These are phyloP conservation scores for Paecilomyces variotii DNA, from an alignment of 2,329 filamentous ascomycete species.

Conservation along the genomic window DNA sequence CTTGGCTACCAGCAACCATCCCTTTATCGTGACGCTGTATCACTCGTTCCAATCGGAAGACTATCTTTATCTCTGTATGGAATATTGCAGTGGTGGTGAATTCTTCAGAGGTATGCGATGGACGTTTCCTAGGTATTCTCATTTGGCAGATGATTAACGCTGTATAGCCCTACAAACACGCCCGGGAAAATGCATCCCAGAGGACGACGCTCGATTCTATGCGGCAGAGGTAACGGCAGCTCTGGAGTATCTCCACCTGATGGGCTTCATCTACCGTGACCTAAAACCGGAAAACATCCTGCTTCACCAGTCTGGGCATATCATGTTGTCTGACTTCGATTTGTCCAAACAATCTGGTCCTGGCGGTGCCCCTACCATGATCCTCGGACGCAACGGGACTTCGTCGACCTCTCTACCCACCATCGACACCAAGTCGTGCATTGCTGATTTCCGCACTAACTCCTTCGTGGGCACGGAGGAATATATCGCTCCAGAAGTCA, in stretches of 20 bases:
- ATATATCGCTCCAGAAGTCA: slow-evolving; percentile 97
- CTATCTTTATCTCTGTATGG: slow-evolving; percentile 98
- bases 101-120: slow-evolving; percentile 65
- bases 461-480: slow-evolving; percentile 98
- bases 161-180: slow-evolving; percentile 76
- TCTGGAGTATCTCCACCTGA: slow-evolving; percentile 90
- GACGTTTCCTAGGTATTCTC: neutral
- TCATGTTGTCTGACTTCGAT: slow-evolving; percentile 99
- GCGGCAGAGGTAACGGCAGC: slow-evolving; percentile 95
- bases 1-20: slow-evolving; percentile 94
- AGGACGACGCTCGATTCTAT: slow-evolving; percentile 95
- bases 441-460: slow-evolving; percentile 95
- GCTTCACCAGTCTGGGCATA: slow-evolving; percentile 97
- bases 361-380: slow-evolving; percentile 96
- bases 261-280: slow-evolving; percentile 99
- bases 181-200: slow-evolving; percentile 92
- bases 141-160: slow-evolving; percentile 7
- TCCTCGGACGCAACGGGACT: slow-evolving; percentile 80
- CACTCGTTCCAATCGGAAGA: slow-evolving; percentile 99
- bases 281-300: slow-evolving; percentile 96
- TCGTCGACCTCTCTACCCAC: slow-evolving; percentile 81
- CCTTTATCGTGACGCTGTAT: slow-evolving; percentile 96
- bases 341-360: slow-evolving; percentile 95
- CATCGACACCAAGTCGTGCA: slow-evolving; percentile 98
- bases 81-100: slow-evolving; percentile 97